phyloP scores from a whole-genome alignment of 129 eudicot species.

The Daucus carota region DH1_v3.0 NC_030388.2:24392001-24392500 shows the following conservation, averaged over 20 bases:
- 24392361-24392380: constrained; percentile 83
- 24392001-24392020: neutral
- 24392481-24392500: constrained; percentile 97
- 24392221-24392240: too few relatives aligned
- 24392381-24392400: constrained; percentile 93
- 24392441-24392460: constrained; percentile 98
- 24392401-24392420: constrained; percentile 89
- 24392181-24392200: neutral
- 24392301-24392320: too few relatives aligned
- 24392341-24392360: too few relatives aligned
- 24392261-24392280: neutral
- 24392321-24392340: neutral
- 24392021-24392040: neutral
- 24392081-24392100: too few relatives aligned
- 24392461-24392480: constrained; percentile 87
- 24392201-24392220: neutral
- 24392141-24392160: too few relatives aligned
- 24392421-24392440: constrained; percentile 97
- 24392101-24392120: too few relatives aligned
- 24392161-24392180: too few relatives aligned
- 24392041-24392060: neutral
- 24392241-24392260: neutral
- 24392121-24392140: too few relatives aligned
- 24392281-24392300: neutral
- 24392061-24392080: neutral